Base-by-base conservation (phyloP, 2,329 filamentous ascomycete genomes). In the Alternaria angustiovoidea region DNA sequence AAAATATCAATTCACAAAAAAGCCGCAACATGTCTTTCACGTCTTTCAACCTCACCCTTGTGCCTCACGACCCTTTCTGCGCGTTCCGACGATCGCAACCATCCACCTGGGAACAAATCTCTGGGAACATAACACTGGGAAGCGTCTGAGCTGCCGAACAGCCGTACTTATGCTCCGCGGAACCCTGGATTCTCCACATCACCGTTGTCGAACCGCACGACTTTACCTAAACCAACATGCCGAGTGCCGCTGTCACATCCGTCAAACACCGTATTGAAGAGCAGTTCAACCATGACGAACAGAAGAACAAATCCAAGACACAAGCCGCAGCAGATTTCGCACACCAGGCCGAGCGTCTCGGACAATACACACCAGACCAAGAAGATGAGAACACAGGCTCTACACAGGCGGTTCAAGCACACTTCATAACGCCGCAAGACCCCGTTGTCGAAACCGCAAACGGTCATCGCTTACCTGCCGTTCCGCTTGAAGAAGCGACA, bases 381-480 rank as follows among this genome's bases (percentile, higher is more conserved):
- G 81, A 83, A 55, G 67, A 78, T 51, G 75, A 79, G 12, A 60
- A 68, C 5, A 81, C 77, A 5, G 81, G 80, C 51, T 81, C 82
- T 5, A 83, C 87, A 14, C 81, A 82, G 59, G 89, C 89, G 1
- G 80, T 89, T 49, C 83, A 89, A 71, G 89, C 90, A 30, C 84
- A 78, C 52, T 85, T 85, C 68, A 72, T 86, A 53, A 94, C 91
- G 0, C 85, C 89, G 0, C 87, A 89, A 49, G 91, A 94, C 74
- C 87, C 90, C 0, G 87, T 93, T 16, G 86, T 94, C 46, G 81
- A 89, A 54, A 92, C 90, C 1, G 84, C 85, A 14, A 86, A 90
- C 72, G 90, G 90, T 30, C 84, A 85, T 47, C 82, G 90, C 39
- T 76, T 93, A 6, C 91, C 91, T 0, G 85, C 86, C 1, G 88